These are phyloP conservation scores for Tolypocladium sp. DNA, from an alignment of 2,329 filamentous ascomycete species.

Conservation along the genomic window DNA sequence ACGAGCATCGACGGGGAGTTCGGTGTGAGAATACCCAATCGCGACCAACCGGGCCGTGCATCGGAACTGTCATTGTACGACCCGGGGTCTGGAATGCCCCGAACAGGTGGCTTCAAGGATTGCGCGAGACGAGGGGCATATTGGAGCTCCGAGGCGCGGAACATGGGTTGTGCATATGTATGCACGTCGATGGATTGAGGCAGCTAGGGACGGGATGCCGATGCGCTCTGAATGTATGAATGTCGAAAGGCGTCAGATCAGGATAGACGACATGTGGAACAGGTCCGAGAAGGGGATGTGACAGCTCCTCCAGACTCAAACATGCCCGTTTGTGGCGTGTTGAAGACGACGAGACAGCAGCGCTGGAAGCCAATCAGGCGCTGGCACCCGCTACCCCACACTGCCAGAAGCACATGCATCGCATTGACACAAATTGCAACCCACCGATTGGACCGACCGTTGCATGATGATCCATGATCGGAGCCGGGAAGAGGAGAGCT, in stretches of 20 bases:
- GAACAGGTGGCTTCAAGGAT: neutral
- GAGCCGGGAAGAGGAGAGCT: neutral
- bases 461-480: neutral
- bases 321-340: neutral
- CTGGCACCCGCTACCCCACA: neutral
- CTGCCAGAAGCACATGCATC: neutral
- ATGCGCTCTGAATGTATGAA: neutral
- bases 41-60: neutral
- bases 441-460: neutral
- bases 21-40: neutral
- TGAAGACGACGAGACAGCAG: neutral
- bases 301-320: neutral
- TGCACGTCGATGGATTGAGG: neutral
- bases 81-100: neutral
- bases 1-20: neutral
- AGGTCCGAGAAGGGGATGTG: neutral
- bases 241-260: neutral
- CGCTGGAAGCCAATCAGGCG: neutral
- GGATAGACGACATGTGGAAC: neutral
- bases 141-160: neutral
- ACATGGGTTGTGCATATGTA: neutral
- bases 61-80: neutral
- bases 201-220: neutral
- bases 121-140: neutral
- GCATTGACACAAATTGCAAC: neutral